A percentile compares a stretch with the other conserved stretches of the same genome.
Conservation (phyloP, 306 rosid genomes). For the Acmispon strigosus region DNA sequence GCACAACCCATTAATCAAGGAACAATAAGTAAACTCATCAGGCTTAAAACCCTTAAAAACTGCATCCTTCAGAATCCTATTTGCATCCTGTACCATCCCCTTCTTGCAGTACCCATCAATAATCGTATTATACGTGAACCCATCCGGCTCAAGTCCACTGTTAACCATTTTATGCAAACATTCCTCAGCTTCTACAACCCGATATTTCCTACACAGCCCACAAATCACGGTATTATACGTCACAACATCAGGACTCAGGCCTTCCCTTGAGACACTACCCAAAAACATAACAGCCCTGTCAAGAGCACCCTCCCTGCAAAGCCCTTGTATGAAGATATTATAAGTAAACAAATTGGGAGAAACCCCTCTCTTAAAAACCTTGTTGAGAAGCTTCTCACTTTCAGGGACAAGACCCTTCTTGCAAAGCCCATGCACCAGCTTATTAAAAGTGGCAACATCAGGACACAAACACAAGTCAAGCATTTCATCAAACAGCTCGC, state of each 20-base stretch:
- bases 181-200: constrained; percentile 62
- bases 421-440: constrained; percentile 69
- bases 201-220: constrained; percentile 64
- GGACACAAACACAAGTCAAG: constrained; percentile 50
- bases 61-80: constrained; percentile 65
- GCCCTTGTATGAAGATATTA: constrained; percentile 78
- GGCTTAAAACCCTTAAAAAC: constrained; percentile 75
- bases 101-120: constrained; percentile 75
- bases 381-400: constrained; percentile 57
- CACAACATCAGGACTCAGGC: constrained; percentile 71
- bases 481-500: constrained; percentile 67
- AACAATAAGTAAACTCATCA: constrained; percentile 79
- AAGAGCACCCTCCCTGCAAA: constrained; percentile 52
- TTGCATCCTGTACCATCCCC: constrained; percentile 66
- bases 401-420: constrained; percentile 65
- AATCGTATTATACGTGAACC: constrained; percentile 70
- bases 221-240: constrained; percentile 69
- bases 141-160: constrained; percentile 66
- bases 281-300: constrained; percentile 47
- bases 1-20: constrained; percentile 67
- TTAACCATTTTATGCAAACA: constrained; percentile 74
- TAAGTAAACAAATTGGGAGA: constrained; percentile 70
- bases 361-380: constrained; percentile 79
- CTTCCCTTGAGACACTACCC: constrained; percentile 42
- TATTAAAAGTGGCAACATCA: constrained; percentile 58